Base-by-base conservation (phyloP, 2,329 filamentous ascomycete genomes). In the Pestalotiopsis sp. region DNA sequence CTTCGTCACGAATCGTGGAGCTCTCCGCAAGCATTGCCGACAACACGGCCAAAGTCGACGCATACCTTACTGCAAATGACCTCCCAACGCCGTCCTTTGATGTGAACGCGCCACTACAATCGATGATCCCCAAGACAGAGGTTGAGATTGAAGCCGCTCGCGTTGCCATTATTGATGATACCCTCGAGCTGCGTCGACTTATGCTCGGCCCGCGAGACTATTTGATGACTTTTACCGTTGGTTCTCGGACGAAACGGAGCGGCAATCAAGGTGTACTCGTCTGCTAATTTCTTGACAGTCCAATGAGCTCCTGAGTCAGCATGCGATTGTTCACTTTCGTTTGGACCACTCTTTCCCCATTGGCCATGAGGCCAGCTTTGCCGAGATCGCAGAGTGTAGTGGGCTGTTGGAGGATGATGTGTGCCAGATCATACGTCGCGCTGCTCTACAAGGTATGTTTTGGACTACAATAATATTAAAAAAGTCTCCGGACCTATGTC, bases 281-380 rank as follows among this genome's bases (percentile, higher is more conserved):
- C 14, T n/a, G 45, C 45, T 11, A 9, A 52, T 9, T n/a, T 3
- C 1, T n/a, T 0, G 13, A 57, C 14, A 74, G 73, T 72, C 73
- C 27, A 66, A 75, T 61, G 72, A 74, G 57, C 67, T 77, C 2
- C 63, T 77, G 13, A 73, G 71, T 67, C 73, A 75, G 61, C 74
- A 76, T 70, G 75, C 71, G 12, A 76, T 74, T 39, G 68, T 68
- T 1, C 71, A 73, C 0, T 76, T 73, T 59, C 31, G 68, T 1
- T 49, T 77, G 13, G 72, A 72, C 1, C 74, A 75, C 25, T 61
- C 70, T 2, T 74, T 76, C 62, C 74, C 74, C 0, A 61, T 75
- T 23, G 73, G 71, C 17, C 36, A 41, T 2, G 69, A 74, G 27
- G 68, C 73, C 6, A 70, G 72, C 1, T 75, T 76, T 25, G 67